phyloP scores from a whole-genome alignment of 2,329 filamentous ascomycete genomes.

The Neoarthrinium moseri region DNA sequence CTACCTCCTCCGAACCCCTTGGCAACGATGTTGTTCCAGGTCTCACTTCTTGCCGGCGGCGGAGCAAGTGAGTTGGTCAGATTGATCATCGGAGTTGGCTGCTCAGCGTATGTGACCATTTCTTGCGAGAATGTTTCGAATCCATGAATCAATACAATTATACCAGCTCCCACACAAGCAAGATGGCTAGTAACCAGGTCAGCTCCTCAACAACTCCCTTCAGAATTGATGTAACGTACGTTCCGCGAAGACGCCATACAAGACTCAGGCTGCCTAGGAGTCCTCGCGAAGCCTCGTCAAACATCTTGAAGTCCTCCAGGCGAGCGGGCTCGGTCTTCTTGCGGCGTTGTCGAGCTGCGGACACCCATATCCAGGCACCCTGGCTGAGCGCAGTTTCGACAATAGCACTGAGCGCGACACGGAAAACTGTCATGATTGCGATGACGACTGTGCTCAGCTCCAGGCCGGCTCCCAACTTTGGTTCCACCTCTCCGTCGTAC shows the following conservation, averaged over 20 bases:
- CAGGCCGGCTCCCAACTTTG: constrained; percentile 23
- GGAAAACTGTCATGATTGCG: constrained; percentile 34
- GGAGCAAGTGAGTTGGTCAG: constrained; percentile 19
- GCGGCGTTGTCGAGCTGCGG: constrained; percentile 29
- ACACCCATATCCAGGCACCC: constrained; percentile 39
- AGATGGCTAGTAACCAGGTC: constrained; percentile 25
- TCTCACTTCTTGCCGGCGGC: constrained; percentile 30
- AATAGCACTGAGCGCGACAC: constrained; percentile 32
- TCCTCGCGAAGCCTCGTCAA: constrained; percentile 36
- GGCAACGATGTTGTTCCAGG: constrained; percentile 29
- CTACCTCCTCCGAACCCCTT: constrained; percentile 4
- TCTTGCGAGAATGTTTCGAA: constrained; percentile 39
- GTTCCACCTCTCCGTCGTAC: constrained; percentile 30
- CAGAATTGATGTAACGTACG: constrained; percentile 19
- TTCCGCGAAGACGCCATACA: constrained; percentile 33
- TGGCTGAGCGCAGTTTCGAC: constrained; percentile 35
- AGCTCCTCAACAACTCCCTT: not conserved
- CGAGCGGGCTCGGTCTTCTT: constrained; percentile 28
- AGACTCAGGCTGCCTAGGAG: constrained; percentile 32
- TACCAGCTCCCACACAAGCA: constrained; percentile 35
- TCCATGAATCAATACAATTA: constrained; percentile 32
- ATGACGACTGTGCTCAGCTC: constrained; percentile 34
- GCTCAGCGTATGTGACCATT: constrained; percentile 32
- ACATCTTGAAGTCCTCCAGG: constrained; percentile 36
- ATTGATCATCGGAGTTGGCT: constrained; percentile 19